Conservation (phyloP, 2,329 filamentous ascomycete genomes). For the Ceratocystis colombiana region DNA sequence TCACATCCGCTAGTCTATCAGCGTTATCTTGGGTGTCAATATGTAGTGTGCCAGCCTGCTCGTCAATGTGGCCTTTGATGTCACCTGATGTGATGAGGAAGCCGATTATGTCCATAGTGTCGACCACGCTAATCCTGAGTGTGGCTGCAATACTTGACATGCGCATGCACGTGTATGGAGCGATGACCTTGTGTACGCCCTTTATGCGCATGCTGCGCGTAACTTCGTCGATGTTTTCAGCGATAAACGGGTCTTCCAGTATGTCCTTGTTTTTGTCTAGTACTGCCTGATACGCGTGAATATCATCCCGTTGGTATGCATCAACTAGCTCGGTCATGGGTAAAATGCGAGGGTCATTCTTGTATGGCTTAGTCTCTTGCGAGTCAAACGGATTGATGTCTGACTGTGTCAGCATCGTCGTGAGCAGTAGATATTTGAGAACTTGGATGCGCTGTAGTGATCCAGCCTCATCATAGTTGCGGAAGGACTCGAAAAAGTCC, state of each 20-base stretch:
- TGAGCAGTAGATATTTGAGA: constrained; percentile 89
- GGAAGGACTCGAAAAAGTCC: constrained; percentile 98
- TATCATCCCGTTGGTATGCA: constrained; percentile 90
- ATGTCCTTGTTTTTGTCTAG: constrained; percentile 81
- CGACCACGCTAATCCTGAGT: constrained; percentile 71
- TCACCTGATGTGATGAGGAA: constrained; percentile 87
- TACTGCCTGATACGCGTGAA: constrained; percentile 81
- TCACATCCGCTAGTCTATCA: constrained; percentile 62
- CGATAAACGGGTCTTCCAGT: constrained; percentile 85
- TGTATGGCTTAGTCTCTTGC: constrained; percentile 97
- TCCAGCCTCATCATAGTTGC: constrained; percentile 96
- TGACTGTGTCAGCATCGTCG: constrained; percentile 97
- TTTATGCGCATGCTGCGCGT: constrained; percentile 97
- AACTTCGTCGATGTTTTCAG: constrained; percentile 97
- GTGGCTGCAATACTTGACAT: constrained; percentile 78
- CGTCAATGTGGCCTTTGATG: constrained; percentile 79
- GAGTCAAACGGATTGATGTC: constrained; percentile 98
- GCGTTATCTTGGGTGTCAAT: constrained; percentile 65
- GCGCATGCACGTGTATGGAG: constrained; percentile 88
- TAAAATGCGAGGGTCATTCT: constrained; percentile 84
- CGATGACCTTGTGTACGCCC: constrained; percentile 83
- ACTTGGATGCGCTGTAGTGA: constrained; percentile 87
- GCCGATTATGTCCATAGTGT: constrained; percentile 91
- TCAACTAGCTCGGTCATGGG: constrained; percentile 97
- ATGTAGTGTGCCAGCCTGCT: constrained; percentile 72